Conservation (phyloP, 177 flowering plant species). For the Vitis hybrid region DNA sequence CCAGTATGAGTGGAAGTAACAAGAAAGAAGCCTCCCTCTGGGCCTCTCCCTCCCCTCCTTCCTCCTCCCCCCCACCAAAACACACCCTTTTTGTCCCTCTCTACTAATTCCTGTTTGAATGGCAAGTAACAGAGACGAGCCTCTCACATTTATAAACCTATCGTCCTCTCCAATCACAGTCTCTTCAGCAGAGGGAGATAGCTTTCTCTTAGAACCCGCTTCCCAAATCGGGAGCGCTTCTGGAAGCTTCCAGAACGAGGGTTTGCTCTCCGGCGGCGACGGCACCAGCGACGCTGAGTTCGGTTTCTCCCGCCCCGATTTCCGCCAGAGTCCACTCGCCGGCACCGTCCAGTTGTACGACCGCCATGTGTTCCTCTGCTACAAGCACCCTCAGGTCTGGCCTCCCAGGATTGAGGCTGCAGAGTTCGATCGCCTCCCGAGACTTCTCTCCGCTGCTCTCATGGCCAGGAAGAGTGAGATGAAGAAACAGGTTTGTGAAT, state of each 20-base stretch:
- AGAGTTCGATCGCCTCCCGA: constrained; percentile 90
- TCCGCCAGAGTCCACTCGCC: constrained; percentile 50
- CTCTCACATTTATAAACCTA: constrained; percentile 40
- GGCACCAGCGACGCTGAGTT: constrained; percentile 57
- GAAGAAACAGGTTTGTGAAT: constrained; percentile 54
- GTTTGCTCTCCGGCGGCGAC: constrained; percentile 34
- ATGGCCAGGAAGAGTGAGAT: constrained; percentile 59
- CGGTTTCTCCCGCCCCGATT: constrained; percentile 67
- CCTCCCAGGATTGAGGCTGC: constrained; percentile 86
- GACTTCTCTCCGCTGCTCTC: constrained; percentile 82
- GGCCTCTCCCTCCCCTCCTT: too few species aligned
- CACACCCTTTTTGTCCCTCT: neutral
- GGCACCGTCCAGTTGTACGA: constrained; percentile 75
- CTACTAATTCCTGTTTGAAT: neutral
- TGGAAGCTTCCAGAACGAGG: constrained; percentile 78
- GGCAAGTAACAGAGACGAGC: constrained; percentile 54
- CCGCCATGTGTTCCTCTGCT: constrained; percentile 88
- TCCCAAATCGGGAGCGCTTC: constrained; percentile 60
- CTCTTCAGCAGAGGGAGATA: constrained; percentile 25
- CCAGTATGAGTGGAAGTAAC: too few species aligned
- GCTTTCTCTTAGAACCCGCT: constrained; percentile 34
- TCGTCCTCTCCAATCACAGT: constrained; percentile 58
- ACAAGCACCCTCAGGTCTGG: constrained; percentile 87
- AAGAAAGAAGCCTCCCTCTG: too few species aligned
- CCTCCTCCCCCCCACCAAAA: too few species aligned